Base-by-base conservation (phyloP, 176 grass and related monocot genomes). In the Chloris gayana region DNA sequence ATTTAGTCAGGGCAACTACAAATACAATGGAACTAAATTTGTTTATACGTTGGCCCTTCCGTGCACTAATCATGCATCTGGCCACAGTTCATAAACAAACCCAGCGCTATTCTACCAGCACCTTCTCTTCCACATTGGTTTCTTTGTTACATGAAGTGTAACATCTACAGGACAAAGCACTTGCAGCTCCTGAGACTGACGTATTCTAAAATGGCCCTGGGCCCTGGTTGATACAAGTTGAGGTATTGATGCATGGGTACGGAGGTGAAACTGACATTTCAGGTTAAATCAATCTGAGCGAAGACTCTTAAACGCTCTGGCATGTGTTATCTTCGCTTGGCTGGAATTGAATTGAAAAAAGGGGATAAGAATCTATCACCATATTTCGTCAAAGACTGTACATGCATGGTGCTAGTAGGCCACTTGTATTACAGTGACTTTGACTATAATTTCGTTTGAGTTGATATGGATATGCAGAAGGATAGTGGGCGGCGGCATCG, bases 371-470 rank as follows among this genome's bases (percentile, higher is more conserved):
- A 15, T 32, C n/a, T 9, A 37, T 37, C 35, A 5, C 35, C 35
- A 6, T n/a, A 9, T 59, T 4, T 39, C 54, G 65, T 25, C 19
- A 33, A 27, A 35, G 66, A 29, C 39, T 46, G 25, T 74, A 39
- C 45, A 64, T 69, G 49, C 72, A 22, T 57, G 24, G 26, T 78
- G 29, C 56, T 26, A 27, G 82, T 76, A 60, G 27, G 46, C n/a
- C n/a, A n/a, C n/a, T n/a, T n/a, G n/a, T n/a, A 58, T 67, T 83
- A 37, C 78, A 79, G 80, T 60, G n/a, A 25, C 33, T 22, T n/a
- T 83, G 46, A 34, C 50, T 50, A 56, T 44, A 73, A 59, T 83
- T 73, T 82, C 9, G 32, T 49, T 75, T 35, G 50, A 33, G 15
- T 68, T 63, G 80, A 67, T 70, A 37, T 60, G 37, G 27, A 84